These are phyloP conservation scores for Diphasiastrum complanatum DNA, from an alignment of 83 land plant species.

Conservation along the genomic window DNA sequence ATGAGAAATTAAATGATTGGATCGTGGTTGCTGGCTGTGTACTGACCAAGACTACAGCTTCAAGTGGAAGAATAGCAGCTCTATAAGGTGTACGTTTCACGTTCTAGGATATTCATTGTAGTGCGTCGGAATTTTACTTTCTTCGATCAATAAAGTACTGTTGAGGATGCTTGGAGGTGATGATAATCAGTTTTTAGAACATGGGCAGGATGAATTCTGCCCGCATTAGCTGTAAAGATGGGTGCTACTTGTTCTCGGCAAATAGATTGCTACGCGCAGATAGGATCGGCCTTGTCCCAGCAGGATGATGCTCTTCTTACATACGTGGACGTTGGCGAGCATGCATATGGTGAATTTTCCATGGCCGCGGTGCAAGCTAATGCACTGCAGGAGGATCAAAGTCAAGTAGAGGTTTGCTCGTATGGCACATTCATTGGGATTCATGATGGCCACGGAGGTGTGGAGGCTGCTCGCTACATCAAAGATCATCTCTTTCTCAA, in stretches of 20 bases:
- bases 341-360: not conserved
- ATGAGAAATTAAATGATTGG: too few relatives aligned
- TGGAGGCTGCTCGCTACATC: not conserved
- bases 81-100: too few relatives aligned
- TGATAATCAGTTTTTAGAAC: too few relatives aligned
- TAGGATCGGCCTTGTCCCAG: not conserved
- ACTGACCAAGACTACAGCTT: too few relatives aligned
- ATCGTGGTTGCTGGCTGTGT: too few relatives aligned
- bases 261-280: not conserved
- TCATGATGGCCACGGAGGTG: conserved; percentile 1
- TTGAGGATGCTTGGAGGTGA: too few relatives aligned
- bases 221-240: too few relatives aligned
- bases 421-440: not conserved
- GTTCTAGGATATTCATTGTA: too few relatives aligned
- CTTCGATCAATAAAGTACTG: too few relatives aligned
- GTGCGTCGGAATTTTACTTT: too few relatives aligned
- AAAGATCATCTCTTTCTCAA: not conserved
- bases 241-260: not conserved
- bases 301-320: not conserved
- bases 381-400: not conserved
- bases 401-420: not conserved
- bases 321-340: not conserved
- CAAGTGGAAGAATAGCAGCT: too few relatives aligned
- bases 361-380: not conserved
- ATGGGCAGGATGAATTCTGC: too few relatives aligned